These are phyloP conservation scores for Termitomyces sp. DNA, from an alignment of 768 basidiomycete species.

Conservation along the genomic window DNA sequence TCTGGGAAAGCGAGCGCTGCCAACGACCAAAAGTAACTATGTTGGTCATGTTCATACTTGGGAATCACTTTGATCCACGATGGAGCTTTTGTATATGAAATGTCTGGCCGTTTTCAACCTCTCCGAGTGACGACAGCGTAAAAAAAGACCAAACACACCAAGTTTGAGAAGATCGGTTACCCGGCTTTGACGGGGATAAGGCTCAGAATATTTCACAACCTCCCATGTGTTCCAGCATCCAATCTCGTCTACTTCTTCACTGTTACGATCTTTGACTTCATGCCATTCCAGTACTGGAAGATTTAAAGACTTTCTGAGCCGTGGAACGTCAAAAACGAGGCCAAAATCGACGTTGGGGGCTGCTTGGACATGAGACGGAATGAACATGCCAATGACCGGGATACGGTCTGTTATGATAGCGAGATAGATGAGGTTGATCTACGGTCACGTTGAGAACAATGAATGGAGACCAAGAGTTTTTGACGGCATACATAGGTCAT, in stretches of 20 bases:
- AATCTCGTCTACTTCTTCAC: constrained; percentile 35
- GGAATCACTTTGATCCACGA: constrained; percentile 44
- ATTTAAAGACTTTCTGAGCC: constrained; percentile 36
- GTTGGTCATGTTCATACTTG: constrained; percentile 35
- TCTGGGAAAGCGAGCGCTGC: constrained; percentile 43
- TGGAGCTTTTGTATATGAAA: constrained; percentile 47
- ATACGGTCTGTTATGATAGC: constrained; percentile 52
- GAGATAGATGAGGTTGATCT: constrained; percentile 57
- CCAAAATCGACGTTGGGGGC: constrained; percentile 51
- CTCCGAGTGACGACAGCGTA: constrained; percentile 10
- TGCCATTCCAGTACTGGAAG: constrained; percentile 57
- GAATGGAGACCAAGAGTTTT: background rate
- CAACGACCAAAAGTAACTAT: constrained; percentile 40
- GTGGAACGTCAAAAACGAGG: constrained; percentile 54
- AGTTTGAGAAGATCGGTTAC: constrained; percentile 32
- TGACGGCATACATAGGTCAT: constrained; percentile 51
- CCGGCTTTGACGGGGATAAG: constrained; percentile 31
- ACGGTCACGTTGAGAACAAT: background rate
- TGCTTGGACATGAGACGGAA: constrained; percentile 45
- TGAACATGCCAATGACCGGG: constrained; percentile 54
- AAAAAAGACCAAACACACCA: constrained; percentile 19
- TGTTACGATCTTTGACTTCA: constrained; percentile 47
- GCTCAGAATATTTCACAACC: constrained; percentile 33
- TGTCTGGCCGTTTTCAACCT: constrained; percentile 27
- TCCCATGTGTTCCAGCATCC: constrained; percentile 56